Base-by-base conservation (phyloP, 176 grass and related monocot genomes). In the Juncus inflexus region DNA sequence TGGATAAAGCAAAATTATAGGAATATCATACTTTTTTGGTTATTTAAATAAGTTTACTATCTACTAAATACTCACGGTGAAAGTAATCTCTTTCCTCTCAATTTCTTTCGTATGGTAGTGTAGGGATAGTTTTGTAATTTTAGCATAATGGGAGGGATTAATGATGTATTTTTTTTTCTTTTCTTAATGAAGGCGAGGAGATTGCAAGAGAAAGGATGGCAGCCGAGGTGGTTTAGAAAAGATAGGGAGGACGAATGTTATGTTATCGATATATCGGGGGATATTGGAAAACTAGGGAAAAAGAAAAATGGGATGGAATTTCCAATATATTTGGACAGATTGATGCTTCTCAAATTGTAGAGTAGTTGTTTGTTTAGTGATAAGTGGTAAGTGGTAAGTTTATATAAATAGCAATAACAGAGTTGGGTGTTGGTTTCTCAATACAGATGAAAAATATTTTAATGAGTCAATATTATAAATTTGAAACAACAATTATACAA, bases 241-340 rank as follows among this genome's bases (percentile, higher is more conserved):
- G 84, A 96, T 49, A 58, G 56, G 7, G 77, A 88, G 11, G 84
- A 86, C 5, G 87, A 89, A 16, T 83, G 82, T 63, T 91, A 16
- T 83, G 82, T 63, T 91, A 96, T 68, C 61, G 76, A 15, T 96
- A 96, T 6, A 4, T 71, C 2, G 92, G 92, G n/a, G 84, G 92
- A 83, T 96, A 96, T 61, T 96, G 92, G 92, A 87, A 96, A 88
- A 78, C 77, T n/a, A 90, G 82, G 41, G 79, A 91, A 69, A 82
- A 68, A 51, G 58, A 82, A 5, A 81, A 74, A 65, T 96, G 92
- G 92, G 70, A 83, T 10, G 84, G 70, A 28, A 86, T 96, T 67
- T 77, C 77, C 4, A 64, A 86, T 68, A 89, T 96, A 77, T 96
- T 96, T 57, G 79, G 84, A 16, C 77, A 88, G 16, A 79, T 60